These are phyloP conservation scores for Pleurotus platypus DNA, from an alignment of 768 basidiomycete genomes.

Conservation along the genomic window DNA sequence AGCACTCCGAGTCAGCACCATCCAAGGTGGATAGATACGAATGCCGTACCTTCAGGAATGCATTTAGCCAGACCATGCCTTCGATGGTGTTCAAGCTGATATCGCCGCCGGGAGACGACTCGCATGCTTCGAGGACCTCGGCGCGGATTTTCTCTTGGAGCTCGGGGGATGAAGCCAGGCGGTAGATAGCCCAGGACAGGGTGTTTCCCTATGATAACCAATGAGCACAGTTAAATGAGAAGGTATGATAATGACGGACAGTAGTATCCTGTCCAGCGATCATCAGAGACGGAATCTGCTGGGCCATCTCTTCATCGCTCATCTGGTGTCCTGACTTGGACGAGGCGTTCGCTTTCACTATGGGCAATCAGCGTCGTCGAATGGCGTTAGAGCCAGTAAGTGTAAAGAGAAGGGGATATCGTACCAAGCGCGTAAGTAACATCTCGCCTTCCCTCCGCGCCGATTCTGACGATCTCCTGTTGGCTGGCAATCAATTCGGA, in stretches of 20 bases:
- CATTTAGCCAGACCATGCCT: slow-evolving; percentile 9
- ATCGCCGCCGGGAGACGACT: neutral
- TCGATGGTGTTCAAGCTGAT: slow-evolving; percentile 5
- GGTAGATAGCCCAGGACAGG: neutral
- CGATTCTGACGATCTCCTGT: neutral
- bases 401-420: neutral
- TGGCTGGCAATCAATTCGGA: neutral
- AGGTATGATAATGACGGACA: slow-evolving; percentile 9
- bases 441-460: slow-evolving; percentile 1
- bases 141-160: slow-evolving; percentile 9
- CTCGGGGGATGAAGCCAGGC: neutral
- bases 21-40: too few species aligned
- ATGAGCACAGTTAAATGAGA: neutral
- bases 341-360: slow-evolving; percentile 7
- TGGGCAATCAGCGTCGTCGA: neutral
- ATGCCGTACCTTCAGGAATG: slow-evolving; percentile 10
- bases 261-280: slow-evolving; percentile 10
- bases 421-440: neutral
- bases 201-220: neutral
- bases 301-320: slow-evolving; percentile 7
- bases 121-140: slow-evolving; percentile 7
- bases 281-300: slow-evolving; percentile 9
- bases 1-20: too few species aligned
- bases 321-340: slow-evolving; percentile 1
- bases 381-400: too few species aligned